Percentiles rank a stretch among this genome's conserved stretches.
phyloP scores from a whole-genome alignment of 2,329 filamentous ascomycete genomes.

The Monosporascus sp. region DNA sequence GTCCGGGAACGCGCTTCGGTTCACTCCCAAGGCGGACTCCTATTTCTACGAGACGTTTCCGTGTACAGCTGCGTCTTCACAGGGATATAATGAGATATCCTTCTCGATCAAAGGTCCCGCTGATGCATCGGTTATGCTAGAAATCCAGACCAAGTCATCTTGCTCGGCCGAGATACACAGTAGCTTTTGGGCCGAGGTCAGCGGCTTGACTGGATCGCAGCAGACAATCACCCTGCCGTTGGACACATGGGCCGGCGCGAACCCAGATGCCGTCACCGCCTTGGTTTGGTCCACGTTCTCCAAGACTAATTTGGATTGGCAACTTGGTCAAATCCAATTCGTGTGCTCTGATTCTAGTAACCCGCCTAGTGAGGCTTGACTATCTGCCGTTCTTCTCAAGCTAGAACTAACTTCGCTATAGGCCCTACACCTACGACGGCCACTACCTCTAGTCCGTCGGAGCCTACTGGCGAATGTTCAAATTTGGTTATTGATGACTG shows the following conservation, averaged over 20 bases:
- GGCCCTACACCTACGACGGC: neutral
- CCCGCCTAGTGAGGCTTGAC: neutral
- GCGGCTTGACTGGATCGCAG: slow-evolving; percentile 2
- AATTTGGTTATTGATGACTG: slow-evolving; percentile 51
- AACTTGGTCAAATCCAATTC: slow-evolving; percentile 1
- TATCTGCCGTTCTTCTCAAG: neutral
- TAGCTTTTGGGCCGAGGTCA: neutral
- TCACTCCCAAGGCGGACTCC: neutral
- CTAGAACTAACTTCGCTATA: neutral
- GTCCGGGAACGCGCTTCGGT: slow-evolving; percentile 5
- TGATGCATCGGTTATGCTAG: neutral
- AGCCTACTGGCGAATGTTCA: neutral
- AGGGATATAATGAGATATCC: neutral
- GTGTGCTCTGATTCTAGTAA: neutral
- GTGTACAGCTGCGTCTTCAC: neutral
- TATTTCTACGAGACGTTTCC: slow-evolving; percentile 3
- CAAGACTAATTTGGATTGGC: neutral
- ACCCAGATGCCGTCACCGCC: neutral
- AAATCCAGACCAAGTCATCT: slow-evolving; percentile 2
- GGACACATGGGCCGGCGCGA: neutral
- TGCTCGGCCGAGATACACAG: neutral
- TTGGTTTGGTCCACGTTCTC: slow-evolving; percentile 4
- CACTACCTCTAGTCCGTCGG: neutral
- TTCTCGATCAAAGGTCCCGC: slow-evolving; percentile 2
- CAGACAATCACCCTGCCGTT: slow-evolving; percentile 2